Evolutionary conservation across 148 eudicot genomes (phyloP).

Genomic region (Amaranthus cruentus): DNA sequence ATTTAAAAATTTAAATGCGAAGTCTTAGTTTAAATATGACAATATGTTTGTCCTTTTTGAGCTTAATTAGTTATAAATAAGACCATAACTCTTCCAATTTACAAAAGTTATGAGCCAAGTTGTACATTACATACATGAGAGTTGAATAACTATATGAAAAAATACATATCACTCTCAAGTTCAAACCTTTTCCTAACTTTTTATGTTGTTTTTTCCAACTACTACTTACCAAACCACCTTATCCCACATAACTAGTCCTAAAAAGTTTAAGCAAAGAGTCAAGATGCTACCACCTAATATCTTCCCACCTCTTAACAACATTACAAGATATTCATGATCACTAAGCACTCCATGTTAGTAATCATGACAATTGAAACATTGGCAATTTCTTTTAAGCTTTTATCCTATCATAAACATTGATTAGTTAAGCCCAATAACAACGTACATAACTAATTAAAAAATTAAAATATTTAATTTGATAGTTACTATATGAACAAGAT

Average conservation of each 20-base stretch:
- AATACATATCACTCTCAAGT: neutral
- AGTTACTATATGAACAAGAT: constrained; percentile 22
- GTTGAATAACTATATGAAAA: constrained; percentile 12
- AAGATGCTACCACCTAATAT: constrained; percentile 9
- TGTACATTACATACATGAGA: constrained; percentile 40
- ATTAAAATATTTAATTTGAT: neutral
- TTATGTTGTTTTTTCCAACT: neutral
- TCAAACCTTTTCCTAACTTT: neutral
- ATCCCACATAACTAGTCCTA: constrained; percentile 10
- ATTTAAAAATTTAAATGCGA: too few relatives aligned
- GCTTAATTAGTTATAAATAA: too few relatives aligned
- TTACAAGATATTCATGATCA: neutral
- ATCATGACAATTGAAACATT: neutral
- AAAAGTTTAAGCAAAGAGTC: neutral
- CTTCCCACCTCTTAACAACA: constrained; percentile 13
- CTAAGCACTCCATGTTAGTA: constrained; percentile 12
- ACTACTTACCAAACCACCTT: neutral
- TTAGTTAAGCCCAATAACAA: constrained; percentile 3
- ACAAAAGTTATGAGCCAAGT: constrained; percentile 34
- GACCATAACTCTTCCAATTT: neutral
- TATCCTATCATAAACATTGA: constrained; percentile 3
- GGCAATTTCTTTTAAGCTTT: neutral
- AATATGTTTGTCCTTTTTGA: too few relatives aligned
- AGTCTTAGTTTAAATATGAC: too few relatives aligned
- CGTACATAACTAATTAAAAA: neutral